Conservation (phyloP, 805 yeast species). For the Ogataea minuta region DNA sequence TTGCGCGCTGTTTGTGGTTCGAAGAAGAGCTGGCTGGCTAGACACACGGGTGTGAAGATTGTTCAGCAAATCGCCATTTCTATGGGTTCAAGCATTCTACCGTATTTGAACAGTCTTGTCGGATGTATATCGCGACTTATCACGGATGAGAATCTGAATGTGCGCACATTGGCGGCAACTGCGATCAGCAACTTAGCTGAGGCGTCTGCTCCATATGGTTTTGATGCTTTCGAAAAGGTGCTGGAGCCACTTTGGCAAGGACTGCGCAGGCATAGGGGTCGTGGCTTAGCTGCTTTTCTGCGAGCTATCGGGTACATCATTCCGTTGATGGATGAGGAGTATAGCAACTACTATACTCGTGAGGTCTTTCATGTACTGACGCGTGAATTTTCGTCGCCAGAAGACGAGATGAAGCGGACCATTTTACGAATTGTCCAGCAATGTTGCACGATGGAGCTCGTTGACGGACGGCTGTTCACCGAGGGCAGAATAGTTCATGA, state of each 20-base stretch:
- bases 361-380: constrained; percentile 67
- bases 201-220: constrained; percentile 82
- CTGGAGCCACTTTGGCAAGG: constrained; percentile 83
- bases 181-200: constrained; percentile 78
- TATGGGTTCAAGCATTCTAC: constrained; percentile 71
- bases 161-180: constrained; percentile 67
- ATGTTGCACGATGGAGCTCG: constrained; percentile 59
- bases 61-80: constrained; percentile 72
- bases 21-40: constrained; percentile 73
- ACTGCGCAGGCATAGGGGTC: constrained; percentile 72
- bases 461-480: constrained; percentile 48
- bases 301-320: constrained; percentile 76
- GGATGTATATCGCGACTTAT: constrained; percentile 58
- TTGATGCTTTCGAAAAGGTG: constrained; percentile 75
- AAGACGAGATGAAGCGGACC: constrained; percentile 80
- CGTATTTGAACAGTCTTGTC: constrained; percentile 65
- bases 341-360: constrained; percentile 71
- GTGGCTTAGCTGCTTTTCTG: constrained; percentile 69
- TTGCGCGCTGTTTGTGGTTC: constrained; percentile 75
- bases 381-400: constrained; percentile 77
- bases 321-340: constrained; percentile 84
- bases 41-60: constrained; percentile 77
- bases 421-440: constrained; percentile 67
- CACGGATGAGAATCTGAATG: constrained; percentile 64
- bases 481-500: constrained; percentile 51